Evolutionary conservation across 2,329 filamentous ascomycete species (phyloP).

Genomic region (Paecilomyces variotii): DNA sequence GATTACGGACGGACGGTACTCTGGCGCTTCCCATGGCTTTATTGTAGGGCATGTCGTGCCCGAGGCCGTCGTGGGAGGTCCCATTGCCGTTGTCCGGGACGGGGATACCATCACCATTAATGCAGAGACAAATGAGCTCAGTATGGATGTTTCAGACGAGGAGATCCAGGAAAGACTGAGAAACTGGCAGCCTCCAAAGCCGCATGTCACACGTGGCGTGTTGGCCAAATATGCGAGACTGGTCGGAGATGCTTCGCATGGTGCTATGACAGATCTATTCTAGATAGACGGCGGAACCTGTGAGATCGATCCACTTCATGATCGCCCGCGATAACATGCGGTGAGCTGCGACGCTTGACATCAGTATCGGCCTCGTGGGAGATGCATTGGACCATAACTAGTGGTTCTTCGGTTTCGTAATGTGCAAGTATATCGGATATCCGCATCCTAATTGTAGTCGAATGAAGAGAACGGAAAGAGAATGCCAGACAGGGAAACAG

Average conservation of each 20-base stretch:
- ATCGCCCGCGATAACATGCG: not conserved
- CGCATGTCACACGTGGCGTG: constrained; percentile 69
- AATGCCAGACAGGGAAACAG: not conserved
- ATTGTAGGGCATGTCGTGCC: constrained; percentile 91
- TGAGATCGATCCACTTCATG: not conserved
- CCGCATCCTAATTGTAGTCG: not conserved
- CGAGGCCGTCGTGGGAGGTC: constrained; percentile 81
- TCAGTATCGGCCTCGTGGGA: not conserved
- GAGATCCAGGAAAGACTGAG: constrained; percentile 59
- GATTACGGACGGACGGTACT: constrained; percentile 87
- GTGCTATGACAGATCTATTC: constrained; percentile 67
- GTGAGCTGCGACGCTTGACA: not conserved
- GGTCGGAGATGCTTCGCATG: constrained; percentile 86
- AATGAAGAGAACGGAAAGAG: not conserved
- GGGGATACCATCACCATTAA: constrained; percentile 83
- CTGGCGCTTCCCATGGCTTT: constrained; percentile 81
- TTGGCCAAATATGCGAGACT: constrained; percentile 83
- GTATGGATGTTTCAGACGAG: constrained; percentile 63
- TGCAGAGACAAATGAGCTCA: constrained; percentile 63
- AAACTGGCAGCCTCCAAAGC: constrained; percentile 63
- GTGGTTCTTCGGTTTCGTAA: not conserved
- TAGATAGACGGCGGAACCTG: not conserved
- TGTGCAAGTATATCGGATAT: not conserved
- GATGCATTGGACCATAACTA: not conserved
- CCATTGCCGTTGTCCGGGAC: constrained; percentile 72